Percentiles rank a stretch among this genome's conserved stretches.
These are phyloP conservation scores for Malassezia obtusa DNA, from an alignment of 1,284 basidiomycete species.

Conservation along the genomic window DNA sequence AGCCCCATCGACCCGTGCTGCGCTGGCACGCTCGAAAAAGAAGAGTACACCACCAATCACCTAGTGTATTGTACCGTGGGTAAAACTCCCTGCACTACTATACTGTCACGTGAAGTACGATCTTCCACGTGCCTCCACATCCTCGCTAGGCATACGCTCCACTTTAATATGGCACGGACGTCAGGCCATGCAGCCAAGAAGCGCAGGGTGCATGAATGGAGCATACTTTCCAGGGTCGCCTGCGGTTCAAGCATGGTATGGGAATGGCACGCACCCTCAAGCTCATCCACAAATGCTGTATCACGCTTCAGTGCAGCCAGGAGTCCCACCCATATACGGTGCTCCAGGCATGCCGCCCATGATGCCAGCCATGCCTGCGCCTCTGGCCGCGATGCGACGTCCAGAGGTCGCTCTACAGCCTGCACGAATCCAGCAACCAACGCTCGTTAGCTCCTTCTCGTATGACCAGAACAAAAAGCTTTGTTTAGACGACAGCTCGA, in stretches of 20 bases:
- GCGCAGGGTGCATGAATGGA: background rate
- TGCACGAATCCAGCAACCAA: slow-evolving; percentile 12
- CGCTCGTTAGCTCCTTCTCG: slow-evolving; percentile 12
- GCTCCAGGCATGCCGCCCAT: background rate
- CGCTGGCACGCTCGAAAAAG: slow-evolving; percentile 2
- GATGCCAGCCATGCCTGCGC: background rate
- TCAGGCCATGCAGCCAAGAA: background rate
- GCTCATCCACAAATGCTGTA: too few species aligned
- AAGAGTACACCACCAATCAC: background rate
- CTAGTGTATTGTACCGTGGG: background rate
- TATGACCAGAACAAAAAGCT: slow-evolving; percentile 8
- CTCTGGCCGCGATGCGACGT: background rate
- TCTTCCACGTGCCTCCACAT: background rate
- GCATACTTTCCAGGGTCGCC: too few species aligned
- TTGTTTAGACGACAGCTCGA: slow-evolving; percentile 8
- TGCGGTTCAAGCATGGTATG: too few species aligned
- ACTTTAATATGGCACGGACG: background rate
- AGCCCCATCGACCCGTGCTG: background rate
- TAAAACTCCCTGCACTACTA: background rate
- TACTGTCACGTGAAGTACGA: slow-evolving; percentile 2
- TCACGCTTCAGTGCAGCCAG: too few species aligned
- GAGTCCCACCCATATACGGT: too few species aligned
- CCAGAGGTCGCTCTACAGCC: background rate
- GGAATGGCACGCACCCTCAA: too few species aligned
- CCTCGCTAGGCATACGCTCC: background rate